A percentile compares a stretch with the other conserved stretches of the same genome.
These are phyloP conservation scores for Neodidymelliopsis sp. DNA, from an alignment of 2,329 filamentous ascomycete genomes.

Conservation along the genomic window DNA sequence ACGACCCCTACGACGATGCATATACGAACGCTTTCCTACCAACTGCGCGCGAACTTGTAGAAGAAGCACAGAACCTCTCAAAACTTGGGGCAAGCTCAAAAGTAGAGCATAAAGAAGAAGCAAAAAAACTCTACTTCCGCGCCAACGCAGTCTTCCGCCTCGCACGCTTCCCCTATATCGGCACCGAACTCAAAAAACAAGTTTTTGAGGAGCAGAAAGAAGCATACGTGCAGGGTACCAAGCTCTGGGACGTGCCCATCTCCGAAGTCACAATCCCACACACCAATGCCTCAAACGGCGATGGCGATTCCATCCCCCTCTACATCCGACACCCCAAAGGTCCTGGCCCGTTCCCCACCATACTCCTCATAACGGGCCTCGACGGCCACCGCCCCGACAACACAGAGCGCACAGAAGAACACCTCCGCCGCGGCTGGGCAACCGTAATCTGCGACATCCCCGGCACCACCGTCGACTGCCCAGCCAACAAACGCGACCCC, in stretches of 20 bases:
- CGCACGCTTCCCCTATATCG: conserved; percentile 69
- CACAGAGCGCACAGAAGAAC: conserved; percentile 54
- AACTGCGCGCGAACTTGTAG: conserved; percentile 64
- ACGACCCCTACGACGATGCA: conserved; percentile 68
- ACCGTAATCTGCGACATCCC: conserved; percentile 63
- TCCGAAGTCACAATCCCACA: conserved; percentile 68
- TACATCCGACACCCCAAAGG: conserved; percentile 67
- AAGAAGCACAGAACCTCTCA: conserved; percentile 57
- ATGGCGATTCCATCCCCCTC: conserved; percentile 65
- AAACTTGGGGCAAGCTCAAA: conserved; percentile 31
- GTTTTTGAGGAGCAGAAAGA: conserved; percentile 73
- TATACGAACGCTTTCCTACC: conserved; percentile 71
- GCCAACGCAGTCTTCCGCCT: conserved; percentile 76
- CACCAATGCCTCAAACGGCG: conserved; percentile 56
- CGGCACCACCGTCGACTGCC: conserved; percentile 62
- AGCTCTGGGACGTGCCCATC: conserved; percentile 59
- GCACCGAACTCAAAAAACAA: conserved; percentile 59
- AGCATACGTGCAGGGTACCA: conserved; percentile 64
- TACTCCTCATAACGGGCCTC: conserved; percentile 64
- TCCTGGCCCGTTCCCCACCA: conserved; percentile 55
- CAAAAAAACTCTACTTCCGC: conserved; percentile 70
- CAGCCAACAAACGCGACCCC: conserved; percentile 57
- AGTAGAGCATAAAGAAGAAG: conserved; percentile 57
- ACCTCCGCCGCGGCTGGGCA: conserved; percentile 57
- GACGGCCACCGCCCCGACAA: conserved; percentile 65